A percentile compares a stretch with the other conserved stretches of the same genome.
These are phyloP conservation scores for Pleurozium schreberi DNA, from an alignment of 225 moss, liverwort and hornwort genomes.

Conservation along the genomic window DNA sequence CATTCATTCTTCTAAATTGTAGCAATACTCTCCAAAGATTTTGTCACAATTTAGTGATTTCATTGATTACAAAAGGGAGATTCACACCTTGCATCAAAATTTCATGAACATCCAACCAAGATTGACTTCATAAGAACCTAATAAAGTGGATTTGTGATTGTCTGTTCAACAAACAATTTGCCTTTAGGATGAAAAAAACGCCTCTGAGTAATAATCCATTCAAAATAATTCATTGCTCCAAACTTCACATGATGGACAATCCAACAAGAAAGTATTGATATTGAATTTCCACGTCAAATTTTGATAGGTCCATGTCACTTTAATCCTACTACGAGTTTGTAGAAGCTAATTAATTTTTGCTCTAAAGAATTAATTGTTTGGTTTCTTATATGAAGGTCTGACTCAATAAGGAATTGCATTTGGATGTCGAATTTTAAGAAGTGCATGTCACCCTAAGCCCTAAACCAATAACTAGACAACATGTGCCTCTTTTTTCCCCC, in stretches of 20 bases:
- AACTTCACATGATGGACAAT: not conserved
- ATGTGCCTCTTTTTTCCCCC: not conserved
- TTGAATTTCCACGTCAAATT: not conserved
- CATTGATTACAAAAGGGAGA: not conserved
- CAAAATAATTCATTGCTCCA: not conserved
- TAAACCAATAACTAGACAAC: not conserved
- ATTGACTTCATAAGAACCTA: too few species aligned
- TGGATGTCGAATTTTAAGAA: fast-evolving
- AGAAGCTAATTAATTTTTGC: not conserved
- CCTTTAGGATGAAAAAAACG: too few species aligned
- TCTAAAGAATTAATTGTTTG: not conserved
- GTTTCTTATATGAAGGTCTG: fast-evolving
- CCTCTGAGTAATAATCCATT: not conserved
- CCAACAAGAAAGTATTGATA: not conserved
- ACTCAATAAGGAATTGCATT: not conserved
- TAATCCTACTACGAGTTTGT: fast-evolving
- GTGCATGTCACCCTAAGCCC: fast-evolving
- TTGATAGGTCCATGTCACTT: fast-evolving
- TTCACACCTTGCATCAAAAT: too few species aligned
- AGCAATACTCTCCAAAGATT: not conserved
- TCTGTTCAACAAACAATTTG: too few species aligned
- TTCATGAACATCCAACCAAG: too few species aligned
- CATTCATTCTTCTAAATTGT: not conserved
- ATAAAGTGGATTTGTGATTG: too few species aligned
- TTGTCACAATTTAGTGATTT: fast-evolving